Percentiles rank a stretch among this genome's conserved stretches.
Conservation (phyloP, 163 green algal species). For the Coccomyxa subellipsoidea region DNA sequence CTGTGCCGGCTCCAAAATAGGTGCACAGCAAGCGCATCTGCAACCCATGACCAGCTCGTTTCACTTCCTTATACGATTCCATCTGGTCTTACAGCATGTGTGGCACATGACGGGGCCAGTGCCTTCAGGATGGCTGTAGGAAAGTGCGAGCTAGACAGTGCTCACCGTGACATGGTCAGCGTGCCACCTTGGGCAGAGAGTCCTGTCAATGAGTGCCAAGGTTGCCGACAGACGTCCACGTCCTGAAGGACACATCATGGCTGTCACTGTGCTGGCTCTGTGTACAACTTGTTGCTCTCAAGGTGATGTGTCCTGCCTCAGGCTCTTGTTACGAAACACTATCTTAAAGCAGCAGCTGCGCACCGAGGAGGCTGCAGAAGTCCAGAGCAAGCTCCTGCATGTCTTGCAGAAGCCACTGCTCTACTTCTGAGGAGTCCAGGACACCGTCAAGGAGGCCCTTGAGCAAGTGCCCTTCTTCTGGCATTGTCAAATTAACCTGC, state of each 20-base stretch:
- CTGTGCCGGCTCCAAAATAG: constrained; percentile 1
- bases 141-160: not conserved
- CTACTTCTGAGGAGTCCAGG: not conserved
- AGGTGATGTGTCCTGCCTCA: no score
- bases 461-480: no score
- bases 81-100: no score
- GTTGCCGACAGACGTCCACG: not conserved
- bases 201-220: not conserved
- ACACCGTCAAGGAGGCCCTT: not conserved
- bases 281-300: no score
- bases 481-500: not conserved
- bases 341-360: not conserved
- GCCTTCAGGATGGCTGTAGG: not conserved
- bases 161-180: not conserved
- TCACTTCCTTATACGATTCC: no score
- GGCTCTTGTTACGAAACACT: no score
- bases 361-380: not conserved
- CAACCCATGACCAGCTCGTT: not conserved
- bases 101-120: not conserved
- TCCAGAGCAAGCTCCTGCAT: not conserved
- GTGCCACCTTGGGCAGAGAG: not conserved
- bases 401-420: not conserved
- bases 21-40: constrained; percentile 11
- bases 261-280: no score
- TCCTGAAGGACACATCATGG: no score